Evolutionary conservation across 768 basidiomycete species (phyloP).

Genomic region (Russula vinacea): DNA sequence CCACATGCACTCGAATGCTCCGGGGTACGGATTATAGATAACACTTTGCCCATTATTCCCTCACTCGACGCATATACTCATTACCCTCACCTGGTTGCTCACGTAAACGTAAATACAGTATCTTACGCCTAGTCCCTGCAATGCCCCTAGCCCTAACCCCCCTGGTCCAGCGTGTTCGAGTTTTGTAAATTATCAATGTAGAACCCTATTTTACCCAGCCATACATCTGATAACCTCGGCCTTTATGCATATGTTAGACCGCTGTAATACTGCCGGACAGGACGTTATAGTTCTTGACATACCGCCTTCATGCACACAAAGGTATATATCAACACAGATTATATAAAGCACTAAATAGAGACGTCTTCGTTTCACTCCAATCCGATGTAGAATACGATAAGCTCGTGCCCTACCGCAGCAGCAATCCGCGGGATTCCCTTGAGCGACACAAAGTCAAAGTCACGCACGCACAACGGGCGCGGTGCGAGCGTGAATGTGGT

Average conservation of each 20-base stretch:
- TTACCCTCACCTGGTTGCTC: constrained; percentile 1
- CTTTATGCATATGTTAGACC: background rate
- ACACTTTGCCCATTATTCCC: background rate
- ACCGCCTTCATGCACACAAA: background rate
- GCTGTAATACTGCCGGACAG: background rate
- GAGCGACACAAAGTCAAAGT: constrained; percentile 72
- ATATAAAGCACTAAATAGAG: constrained; percentile 7
- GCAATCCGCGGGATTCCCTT: constrained; percentile 64
- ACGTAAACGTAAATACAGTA: constrained; percentile 13
- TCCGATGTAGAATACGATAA: constrained; percentile 62
- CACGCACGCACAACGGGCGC: constrained; percentile 61
- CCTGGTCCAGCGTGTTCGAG: constrained; percentile 5
- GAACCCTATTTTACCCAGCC: constrained; percentile 16
- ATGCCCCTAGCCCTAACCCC: constrained; percentile 2
- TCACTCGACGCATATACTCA: constrained; percentile 1
- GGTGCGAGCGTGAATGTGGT: constrained; percentile 55
- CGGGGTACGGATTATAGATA: constrained; percentile 27
- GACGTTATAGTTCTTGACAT: background rate
- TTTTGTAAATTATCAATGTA: constrained; percentile 26
- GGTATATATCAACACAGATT: background rate
- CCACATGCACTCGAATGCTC: constrained; percentile 29
- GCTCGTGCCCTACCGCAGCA: constrained; percentile 57
- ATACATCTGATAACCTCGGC: background rate
- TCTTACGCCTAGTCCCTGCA: constrained; percentile 11
- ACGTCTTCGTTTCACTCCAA: constrained; percentile 44